phyloP scores from a whole-genome alignment of 2,329 filamentous ascomycete genomes.

The Emmonsiellopsis sp. region DNA sequence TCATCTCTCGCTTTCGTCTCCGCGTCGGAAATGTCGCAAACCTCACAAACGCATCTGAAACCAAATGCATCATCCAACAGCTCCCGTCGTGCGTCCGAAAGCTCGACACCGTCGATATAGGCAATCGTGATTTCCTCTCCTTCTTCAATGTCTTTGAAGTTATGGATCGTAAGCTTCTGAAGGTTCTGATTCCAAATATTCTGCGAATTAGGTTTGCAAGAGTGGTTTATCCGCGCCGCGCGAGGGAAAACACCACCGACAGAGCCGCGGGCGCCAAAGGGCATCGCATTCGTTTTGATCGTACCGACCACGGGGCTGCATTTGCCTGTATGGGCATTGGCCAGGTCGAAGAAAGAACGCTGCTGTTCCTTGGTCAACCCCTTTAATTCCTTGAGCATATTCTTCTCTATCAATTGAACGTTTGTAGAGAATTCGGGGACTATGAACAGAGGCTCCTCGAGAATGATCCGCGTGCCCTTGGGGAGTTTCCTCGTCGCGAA shows the following conservation, averaged over 20 bases:
- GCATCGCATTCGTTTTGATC: conserved; percentile 8
- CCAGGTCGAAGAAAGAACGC: conserved; percentile 4
- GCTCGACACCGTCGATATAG: conserved; percentile 7
- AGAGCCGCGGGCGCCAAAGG: background rate
- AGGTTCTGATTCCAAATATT: conserved; percentile 6
- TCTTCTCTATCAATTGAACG: background rate
- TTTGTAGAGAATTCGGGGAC: conserved; percentile 1
- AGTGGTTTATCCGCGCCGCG: conserved; percentile 12
- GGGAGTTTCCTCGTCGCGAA: conserved; percentile 7
- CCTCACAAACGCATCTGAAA: conserved; percentile 8
- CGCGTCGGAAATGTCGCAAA: conserved; percentile 2
- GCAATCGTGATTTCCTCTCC: conserved; percentile 11
- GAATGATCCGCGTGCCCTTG: conserved; percentile 7
- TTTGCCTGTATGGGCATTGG: conserved; percentile 3
- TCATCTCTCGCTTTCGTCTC: conserved; percentile 4
- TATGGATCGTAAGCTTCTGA: conserved; percentile 9
- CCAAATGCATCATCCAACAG: conserved; percentile 8
- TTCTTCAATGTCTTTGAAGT: conserved; percentile 7
- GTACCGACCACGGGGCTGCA: conserved; percentile 6
- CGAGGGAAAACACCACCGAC: conserved; percentile 7
- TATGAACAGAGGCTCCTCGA: conserved; percentile 4
- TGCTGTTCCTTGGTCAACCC: conserved; percentile 6
- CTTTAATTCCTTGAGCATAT: conserved; percentile 2
- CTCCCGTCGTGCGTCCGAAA: conserved; percentile 1
- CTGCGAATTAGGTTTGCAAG: conserved; percentile 11